These are phyloP conservation scores for Salvia rosmarinus DNA, from an alignment of 257 asterid genomes.

Conservation along the genomic window DNA sequence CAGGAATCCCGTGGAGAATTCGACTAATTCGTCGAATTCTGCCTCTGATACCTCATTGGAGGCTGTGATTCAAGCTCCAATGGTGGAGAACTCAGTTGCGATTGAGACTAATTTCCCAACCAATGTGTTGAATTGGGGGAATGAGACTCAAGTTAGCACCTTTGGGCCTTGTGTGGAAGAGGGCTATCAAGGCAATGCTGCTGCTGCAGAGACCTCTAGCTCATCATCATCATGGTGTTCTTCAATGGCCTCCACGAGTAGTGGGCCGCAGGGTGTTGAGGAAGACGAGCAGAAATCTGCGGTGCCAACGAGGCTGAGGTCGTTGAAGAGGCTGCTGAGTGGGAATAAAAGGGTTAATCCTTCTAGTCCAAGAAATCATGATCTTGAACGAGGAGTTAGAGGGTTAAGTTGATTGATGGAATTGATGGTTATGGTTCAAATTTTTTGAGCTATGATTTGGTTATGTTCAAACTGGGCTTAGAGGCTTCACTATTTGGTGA, in stretches of 20 bases:
- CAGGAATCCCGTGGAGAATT: slow-evolving; percentile 29
- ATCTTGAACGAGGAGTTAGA: slow-evolving; percentile 61
- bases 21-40: slow-evolving; percentile 46
- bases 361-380: slow-evolving; percentile 55
- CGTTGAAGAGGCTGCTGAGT: slow-evolving; percentile 84
- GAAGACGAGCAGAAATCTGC: slow-evolving; percentile 68
- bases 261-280: slow-evolving; percentile 50
- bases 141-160: slow-evolving; percentile 71
- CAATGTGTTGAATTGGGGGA: slow-evolving; percentile 85
- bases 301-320: slow-evolving; percentile 58
- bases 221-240: slow-evolving; percentile 35
- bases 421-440: background rate
- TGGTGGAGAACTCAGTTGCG: slow-evolving; percentile 36
- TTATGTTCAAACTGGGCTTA: background rate
- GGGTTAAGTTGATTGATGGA: slow-evolving; percentile 37
- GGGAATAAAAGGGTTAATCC: slow-evolving; percentile 64
- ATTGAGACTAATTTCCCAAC: slow-evolving; percentile 65
- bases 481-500: slow-evolving; percentile 2
- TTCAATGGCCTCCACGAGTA: slow-evolving; percentile 35
- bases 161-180: slow-evolving; percentile 50
- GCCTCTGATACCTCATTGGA: slow-evolving; percentile 37
- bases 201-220: slow-evolving; percentile 38
- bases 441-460: background rate
- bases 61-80: slow-evolving; percentile 22
- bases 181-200: slow-evolving; percentile 35